These are phyloP conservation scores for Penicillium pulvis DNA, from an alignment of 495 filamentous ascomycete species.

Conservation along the genomic window DNA sequence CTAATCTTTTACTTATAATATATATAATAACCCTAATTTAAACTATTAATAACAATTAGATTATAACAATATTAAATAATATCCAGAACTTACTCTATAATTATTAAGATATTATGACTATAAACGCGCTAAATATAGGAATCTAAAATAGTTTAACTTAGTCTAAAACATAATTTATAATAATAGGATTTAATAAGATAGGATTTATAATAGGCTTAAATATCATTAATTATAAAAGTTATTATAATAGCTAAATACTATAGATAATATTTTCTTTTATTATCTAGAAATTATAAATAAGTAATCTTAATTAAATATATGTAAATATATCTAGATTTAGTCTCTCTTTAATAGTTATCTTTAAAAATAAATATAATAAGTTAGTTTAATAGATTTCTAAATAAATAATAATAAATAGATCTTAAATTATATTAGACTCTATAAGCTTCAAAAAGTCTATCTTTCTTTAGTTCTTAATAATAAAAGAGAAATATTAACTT, in stretches of 20 bases:
- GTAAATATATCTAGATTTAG: not conserved
- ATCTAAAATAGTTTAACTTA: too few relatives aligned
- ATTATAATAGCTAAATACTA: too few relatives aligned
- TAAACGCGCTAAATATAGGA: too few relatives aligned
- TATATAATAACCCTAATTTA: not conserved
- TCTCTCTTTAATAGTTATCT: not conserved
- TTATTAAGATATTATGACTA: not conserved
- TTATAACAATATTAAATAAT: constrained; percentile 3
- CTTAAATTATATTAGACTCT: not conserved
- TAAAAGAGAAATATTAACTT: not conserved
- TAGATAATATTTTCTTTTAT: not conserved
- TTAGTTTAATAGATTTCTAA: not conserved
- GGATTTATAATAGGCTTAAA: too few relatives aligned
- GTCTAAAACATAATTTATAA: too few relatives aligned
- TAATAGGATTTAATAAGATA: too few relatives aligned
- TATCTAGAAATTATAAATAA: not conserved
- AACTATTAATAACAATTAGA: constrained; percentile 2
- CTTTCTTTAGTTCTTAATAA: not conserved
- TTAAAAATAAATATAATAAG: not conserved
- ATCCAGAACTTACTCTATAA: too few relatives aligned
- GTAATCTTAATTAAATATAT: not conserved
- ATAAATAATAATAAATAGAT: constrained; percentile 1
- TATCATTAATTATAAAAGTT: too few relatives aligned
- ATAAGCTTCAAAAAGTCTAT: constrained; percentile 7
- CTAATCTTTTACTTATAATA: constrained; percentile 1